Evolutionary conservation across 371 early-diverging fungal genomes (phyloP), one percentile per base, ranked within the genome.

Genomic region (Cokeromyces recurvatus): DNA sequence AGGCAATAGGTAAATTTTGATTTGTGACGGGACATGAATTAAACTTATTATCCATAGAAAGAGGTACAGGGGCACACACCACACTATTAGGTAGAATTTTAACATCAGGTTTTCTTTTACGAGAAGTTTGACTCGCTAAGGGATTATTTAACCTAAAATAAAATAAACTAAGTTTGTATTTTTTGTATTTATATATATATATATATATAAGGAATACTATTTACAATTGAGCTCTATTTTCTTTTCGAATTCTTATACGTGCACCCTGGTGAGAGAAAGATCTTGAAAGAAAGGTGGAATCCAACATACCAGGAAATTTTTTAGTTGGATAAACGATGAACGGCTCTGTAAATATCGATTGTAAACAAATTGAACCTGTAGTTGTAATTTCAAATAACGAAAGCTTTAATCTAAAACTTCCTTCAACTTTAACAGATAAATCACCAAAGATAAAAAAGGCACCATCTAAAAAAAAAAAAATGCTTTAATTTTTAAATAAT

Each of bases 391-490:
- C 91, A 66, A 89, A 94, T 25, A 97, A 66, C 4, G 88, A 84
- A 55, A 97, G 89, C 54, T 91, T 92, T 16, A 97, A 68, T 12
- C 93, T 77, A 58, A 89, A 96, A 11, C 65, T 56, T 14, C 97
- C 97, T 58, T 96, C 94, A 50, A 86, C 81, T 39, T 94, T 78
- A 27, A 93, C 90, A 22, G 90, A 90, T 24, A 97, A 65, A 49
- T 97, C 97, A 11, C 92, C 91, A 67, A 96, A 95, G 19, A 95
- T 90, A 74, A 95, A 96, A 56, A 92, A 95, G 9, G 88, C 94
- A 22, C 93, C 94, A 36, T 92, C 91, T 74, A 41, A 15, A 38
- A 35, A 29, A 29, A 17, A 42, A 43, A 15, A 36, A n/a, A 12
- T 31, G 31, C 10, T 7, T 25, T 29, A 32, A 16, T 24, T 31